These are phyloP conservation scores for Aegilops bicornis DNA, from an alignment of 176 grass and related monocot genomes.

Conservation along the genomic window DNA sequence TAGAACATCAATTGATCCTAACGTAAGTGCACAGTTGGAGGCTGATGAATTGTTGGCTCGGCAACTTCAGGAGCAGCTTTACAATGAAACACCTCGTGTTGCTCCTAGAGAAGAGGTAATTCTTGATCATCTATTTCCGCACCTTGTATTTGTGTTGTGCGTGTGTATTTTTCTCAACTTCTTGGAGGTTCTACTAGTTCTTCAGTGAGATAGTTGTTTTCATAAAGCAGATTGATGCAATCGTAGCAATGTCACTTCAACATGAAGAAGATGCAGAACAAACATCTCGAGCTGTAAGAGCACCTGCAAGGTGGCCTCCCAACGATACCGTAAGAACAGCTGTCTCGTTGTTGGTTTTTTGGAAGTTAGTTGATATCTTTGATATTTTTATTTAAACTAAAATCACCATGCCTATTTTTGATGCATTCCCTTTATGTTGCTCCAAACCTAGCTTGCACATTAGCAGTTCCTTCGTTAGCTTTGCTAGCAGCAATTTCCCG, in stretches of 20 bases:
- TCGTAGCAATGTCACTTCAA: constrained; percentile 78
- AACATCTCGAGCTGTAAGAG: constrained; percentile 27
- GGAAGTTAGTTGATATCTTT: background rate
- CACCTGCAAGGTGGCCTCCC: constrained; percentile 17
- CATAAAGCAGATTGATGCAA: constrained; percentile 72
- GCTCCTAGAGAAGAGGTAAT: constrained; percentile 57
- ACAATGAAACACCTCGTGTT: constrained; percentile 63
- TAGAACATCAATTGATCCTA: constrained; percentile 31
- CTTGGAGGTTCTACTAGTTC: constrained; percentile 1
- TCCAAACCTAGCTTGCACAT: background rate
- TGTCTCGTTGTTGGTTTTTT: constrained; percentile 13
- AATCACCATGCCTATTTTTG: background rate
- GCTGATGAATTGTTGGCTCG: constrained; percentile 89
- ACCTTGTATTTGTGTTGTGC: background rate
- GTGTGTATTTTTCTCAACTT: background rate
- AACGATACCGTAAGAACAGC: constrained; percentile 46
- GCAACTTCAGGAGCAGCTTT: constrained; percentile 86
- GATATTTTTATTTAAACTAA: background rate
- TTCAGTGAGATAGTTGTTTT: constrained; percentile 7
- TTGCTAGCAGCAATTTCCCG: constrained; percentile 17
- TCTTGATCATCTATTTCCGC: constrained; percentile 7
- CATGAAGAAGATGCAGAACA: constrained; percentile 54
- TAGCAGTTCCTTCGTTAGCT: background rate
- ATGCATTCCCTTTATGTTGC: background rate
- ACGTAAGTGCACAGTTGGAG: constrained; percentile 54